Evolutionary conservation across 2,329 filamentous ascomycete genomes (phyloP).

Genomic region (Rasamsonia emersonii): DNA sequence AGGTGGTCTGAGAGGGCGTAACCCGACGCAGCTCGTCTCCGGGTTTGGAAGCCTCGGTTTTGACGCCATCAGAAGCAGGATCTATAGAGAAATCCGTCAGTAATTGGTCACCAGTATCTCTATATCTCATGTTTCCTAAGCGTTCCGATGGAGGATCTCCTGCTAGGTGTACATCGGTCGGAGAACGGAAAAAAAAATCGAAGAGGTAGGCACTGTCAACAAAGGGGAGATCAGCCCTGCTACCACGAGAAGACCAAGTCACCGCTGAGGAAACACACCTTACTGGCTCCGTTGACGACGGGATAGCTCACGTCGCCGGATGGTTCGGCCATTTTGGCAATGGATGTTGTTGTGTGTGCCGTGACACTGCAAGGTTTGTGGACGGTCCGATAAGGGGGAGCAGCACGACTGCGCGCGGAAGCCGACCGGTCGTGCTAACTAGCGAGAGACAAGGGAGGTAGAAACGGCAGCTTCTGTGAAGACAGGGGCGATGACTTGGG

Average conservation of each 20-base stretch:
- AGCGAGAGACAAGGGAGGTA: constrained; percentile 6
- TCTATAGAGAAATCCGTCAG: constrained; percentile 23
- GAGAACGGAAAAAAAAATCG: constrained; percentile 5
- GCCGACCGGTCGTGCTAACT: constrained; percentile 4
- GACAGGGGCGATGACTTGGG: no score
- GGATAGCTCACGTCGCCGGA: constrained; percentile 28
- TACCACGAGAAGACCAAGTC: constrained; percentile 4
- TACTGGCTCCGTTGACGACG: constrained; percentile 28
- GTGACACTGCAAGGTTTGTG: constrained; percentile 11
- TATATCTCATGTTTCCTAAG: background rate
- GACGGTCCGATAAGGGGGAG: constrained; percentile 8
- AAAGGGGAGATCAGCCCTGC: constrained; percentile 1
- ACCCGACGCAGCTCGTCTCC: constrained; percentile 49
- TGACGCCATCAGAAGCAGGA: constrained; percentile 49
- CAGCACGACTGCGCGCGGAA: no score
- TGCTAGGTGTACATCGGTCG: constrained; percentile 1
- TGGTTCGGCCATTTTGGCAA: constrained; percentile 21
- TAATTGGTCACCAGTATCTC: constrained; percentile 12
- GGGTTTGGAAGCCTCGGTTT: constrained; percentile 48
- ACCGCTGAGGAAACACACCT: constrained; percentile 20
- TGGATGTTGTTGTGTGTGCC: constrained; percentile 14
- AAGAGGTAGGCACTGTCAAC: background rate
- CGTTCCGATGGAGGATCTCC: background rate
- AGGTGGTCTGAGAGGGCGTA: constrained; percentile 46
- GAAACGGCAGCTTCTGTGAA: no score